Conservation (phyloP, 495 filamentous ascomycete species). For the Daldinia concentrica region DNA sequence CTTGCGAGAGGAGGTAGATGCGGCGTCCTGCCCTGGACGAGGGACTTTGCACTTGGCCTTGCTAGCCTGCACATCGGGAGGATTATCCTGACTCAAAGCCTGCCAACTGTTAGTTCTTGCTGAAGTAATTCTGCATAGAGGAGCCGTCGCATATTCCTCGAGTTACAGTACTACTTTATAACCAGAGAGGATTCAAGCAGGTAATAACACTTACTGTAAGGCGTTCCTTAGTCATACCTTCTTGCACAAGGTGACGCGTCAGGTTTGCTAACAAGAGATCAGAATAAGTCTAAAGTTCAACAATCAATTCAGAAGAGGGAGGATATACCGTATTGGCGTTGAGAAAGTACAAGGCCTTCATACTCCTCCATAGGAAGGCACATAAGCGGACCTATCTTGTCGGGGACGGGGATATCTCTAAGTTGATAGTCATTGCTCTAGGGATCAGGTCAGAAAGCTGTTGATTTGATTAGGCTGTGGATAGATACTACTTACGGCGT, state of each 20-base stretch:
- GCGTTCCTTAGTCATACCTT: slow-evolving; percentile 68
- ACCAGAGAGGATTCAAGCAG: not conserved
- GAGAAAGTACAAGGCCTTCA: slow-evolving; percentile 42
- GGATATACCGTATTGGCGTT: slow-evolving; percentile 50
- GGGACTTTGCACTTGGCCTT: not conserved
- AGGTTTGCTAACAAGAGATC: slow-evolving; percentile 62
- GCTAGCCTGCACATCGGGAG: not conserved
- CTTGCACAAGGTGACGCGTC: slow-evolving; percentile 67
- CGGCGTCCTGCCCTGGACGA: not conserved
- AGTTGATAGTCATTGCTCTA: not conserved
- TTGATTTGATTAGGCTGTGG: too few species aligned
- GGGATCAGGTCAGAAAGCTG: not conserved
- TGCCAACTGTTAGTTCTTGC: not conserved
- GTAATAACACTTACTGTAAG: slow-evolving; percentile 60
- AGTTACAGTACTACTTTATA: not conserved
- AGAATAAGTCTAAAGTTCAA: not conserved
- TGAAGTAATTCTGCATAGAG: not conserved
- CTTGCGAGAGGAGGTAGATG: not conserved
- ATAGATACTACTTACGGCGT: not conserved
- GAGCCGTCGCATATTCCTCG: not conserved
- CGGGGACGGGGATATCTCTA: too few species aligned
- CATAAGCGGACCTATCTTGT: not conserved
- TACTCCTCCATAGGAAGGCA: slow-evolving; percentile 49
- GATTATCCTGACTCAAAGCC: not conserved
- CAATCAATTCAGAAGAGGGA: not conserved